These are phyloP conservation scores for Turnera subulata DNA, from an alignment of 345 rosid species.

Conservation along the genomic window DNA sequence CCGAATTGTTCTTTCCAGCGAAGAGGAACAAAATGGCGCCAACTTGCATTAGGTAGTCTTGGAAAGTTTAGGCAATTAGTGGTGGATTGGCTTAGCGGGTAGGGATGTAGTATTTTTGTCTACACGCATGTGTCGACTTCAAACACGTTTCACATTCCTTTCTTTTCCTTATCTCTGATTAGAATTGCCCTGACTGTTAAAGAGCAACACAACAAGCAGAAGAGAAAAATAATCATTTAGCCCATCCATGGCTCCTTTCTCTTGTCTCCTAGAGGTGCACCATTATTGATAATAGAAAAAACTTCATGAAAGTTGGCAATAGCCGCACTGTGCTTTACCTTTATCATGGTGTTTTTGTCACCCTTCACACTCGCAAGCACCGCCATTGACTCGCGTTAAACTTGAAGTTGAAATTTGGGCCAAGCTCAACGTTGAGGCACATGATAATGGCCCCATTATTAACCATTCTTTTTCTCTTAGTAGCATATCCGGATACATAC, in stretches of 20 bases:
- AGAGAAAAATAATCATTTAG: constrained; percentile 5
- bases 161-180: constrained; percentile 27
- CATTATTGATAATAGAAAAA: constrained; percentile 8
- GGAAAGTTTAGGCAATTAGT: constrained; percentile 1
- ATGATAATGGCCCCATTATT: neutral
- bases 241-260: constrained; percentile 34
- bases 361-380: constrained; percentile 12
- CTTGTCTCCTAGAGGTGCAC: constrained; percentile 33
- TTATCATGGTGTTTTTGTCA: constrained; percentile 16
- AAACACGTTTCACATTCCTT: constrained; percentile 13
- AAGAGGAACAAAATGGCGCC: neutral
- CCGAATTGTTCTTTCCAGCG: neutral
- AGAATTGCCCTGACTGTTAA: constrained; percentile 4
- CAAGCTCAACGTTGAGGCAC: too few relatives aligned
- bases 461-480: neutral
- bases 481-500: too few relatives aligned
- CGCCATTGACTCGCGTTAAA: neutral
- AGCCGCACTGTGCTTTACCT: neutral
- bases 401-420: too few relatives aligned
- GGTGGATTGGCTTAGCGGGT: constrained; percentile 11
- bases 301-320: constrained; percentile 6
- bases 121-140: constrained; percentile 38
- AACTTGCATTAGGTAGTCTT: neutral
- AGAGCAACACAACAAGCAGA: constrained; percentile 29
- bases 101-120: constrained; percentile 34